A percentile compares a stretch with the other conserved stretches of the same genome.
These are phyloP conservation scores for Debaryomyces psychrophilus DNA, from an alignment of 1,139 yeast species.

Conservation along the genomic window DNA sequence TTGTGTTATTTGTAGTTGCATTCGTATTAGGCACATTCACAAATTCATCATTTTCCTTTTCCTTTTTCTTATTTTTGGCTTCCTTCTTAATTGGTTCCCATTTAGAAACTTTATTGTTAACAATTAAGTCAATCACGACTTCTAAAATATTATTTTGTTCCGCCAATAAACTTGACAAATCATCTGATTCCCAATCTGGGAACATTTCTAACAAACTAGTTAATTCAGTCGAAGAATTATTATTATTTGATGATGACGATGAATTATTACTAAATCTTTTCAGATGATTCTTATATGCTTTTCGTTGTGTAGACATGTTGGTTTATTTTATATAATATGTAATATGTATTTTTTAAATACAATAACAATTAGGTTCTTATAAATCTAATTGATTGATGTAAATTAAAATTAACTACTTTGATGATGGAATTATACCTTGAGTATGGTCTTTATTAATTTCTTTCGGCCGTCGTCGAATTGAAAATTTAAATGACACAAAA, in stretches of 20 bases:
- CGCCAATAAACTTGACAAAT: slow-evolving; percentile 70
- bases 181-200: slow-evolving; percentile 94
- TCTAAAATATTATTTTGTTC: slow-evolving; percentile 78
- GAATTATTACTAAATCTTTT: slow-evolving; percentile 41
- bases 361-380: slow-evolving; percentile 7
- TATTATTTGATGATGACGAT: slow-evolving; percentile 13
- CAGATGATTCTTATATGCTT: slow-evolving; percentile 47
- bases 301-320: slow-evolving; percentile 42
- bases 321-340: slow-evolving; percentile 12
- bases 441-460: slow-evolving; percentile 8
- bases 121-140: slow-evolving; percentile 81
- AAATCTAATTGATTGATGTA: slow-evolving; percentile 11
- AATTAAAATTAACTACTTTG: slow-evolving; percentile 7
- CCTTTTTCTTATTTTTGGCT: slow-evolving; percentile 49
- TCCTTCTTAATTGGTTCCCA: slow-evolving; percentile 62
- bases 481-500: slow-evolving; percentile 11
- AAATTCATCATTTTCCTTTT: slow-evolving; percentile 25
- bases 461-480: slow-evolving; percentile 11
- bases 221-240: slow-evolving; percentile 36
- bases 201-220: slow-evolving; percentile 77
- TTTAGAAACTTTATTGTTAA: slow-evolving; percentile 71
- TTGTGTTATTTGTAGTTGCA: slow-evolving; percentile 14
- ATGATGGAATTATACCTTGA: not conserved
- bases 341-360: slow-evolving; percentile 11
- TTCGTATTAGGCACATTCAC: slow-evolving; percentile 9